Evolutionary conservation across 208 protist genomes (phyloP).

Genomic region (Tritrichomonas foetus): DNA sequence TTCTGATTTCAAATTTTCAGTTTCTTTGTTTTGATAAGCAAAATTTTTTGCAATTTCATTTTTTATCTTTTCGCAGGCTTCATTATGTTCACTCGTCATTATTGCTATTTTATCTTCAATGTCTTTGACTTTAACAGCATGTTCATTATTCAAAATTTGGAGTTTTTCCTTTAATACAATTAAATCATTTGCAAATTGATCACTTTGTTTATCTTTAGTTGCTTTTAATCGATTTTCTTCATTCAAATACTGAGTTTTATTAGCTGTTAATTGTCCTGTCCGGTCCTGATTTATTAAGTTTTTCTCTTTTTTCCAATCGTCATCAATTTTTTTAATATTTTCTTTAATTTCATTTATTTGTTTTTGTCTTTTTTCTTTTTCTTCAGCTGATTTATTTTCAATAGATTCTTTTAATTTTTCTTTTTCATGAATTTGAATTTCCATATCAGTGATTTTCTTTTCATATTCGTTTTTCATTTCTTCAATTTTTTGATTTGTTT

Average conservation of each 20-base stretch:
- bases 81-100: neutral
- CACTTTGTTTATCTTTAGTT: neutral
- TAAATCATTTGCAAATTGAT: neutral
- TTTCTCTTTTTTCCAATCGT: neutral
- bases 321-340: neutral
- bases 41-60: too few species aligned
- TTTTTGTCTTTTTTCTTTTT: neutral
- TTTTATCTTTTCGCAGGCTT: neutral
- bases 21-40: neutral
- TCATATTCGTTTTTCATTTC: neutral
- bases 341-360: neutral
- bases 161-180: neutral
- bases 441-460: neutral
- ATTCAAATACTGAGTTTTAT: too few species aligned
- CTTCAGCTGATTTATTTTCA: neutral
- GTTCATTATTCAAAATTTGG: neutral
- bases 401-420: neutral
- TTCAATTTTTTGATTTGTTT: neutral
- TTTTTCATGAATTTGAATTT: neutral
- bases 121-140: neutral
- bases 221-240: too few species aligned
- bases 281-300: neutral
- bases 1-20: neutral
- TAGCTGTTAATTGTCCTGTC: too few species aligned
- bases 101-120: neutral